Evolutionary conservation across 108 stramenopile species (phyloP).

Genomic region (Fragilariopsis cylindrus): DNA sequence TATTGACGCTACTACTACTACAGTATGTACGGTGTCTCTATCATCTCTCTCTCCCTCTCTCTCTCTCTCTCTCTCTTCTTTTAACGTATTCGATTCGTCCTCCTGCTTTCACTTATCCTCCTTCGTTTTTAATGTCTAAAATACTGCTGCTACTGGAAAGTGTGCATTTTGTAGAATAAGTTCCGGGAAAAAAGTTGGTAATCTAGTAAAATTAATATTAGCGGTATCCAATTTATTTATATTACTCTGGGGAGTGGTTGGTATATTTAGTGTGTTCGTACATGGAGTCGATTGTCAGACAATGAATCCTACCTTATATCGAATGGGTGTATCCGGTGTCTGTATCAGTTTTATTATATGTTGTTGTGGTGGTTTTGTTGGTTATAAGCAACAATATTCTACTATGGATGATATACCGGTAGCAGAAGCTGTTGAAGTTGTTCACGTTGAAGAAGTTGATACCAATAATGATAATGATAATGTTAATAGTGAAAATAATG

Average conservation of each 20-base stretch:
- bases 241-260: not conserved
- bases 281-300: not conserved
- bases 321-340: not conserved
- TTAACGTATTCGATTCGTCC: not conserved
- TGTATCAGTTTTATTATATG: not conserved
- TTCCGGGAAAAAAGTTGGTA: not conserved
- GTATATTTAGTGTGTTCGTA: not conserved
- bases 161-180: not conserved
- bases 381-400: not conserved
- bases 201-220: not conserved
- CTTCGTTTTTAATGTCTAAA: not conserved
- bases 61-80: too few species aligned
- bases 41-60: too few species aligned
- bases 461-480: too few species aligned
- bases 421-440: too few species aligned
- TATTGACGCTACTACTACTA: too few species aligned
- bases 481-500: too few species aligned
- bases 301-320: not conserved
- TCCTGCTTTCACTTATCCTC: not conserved
- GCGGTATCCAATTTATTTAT: not conserved
- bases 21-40: too few species aligned
- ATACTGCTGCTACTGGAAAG: not conserved
- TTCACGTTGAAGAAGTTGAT: too few species aligned
- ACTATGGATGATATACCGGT: too few species aligned
- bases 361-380: not conserved